phyloP scores from a whole-genome alignment of 1,139 yeast species.

The Yamadazyma dushanensis region DNA sequence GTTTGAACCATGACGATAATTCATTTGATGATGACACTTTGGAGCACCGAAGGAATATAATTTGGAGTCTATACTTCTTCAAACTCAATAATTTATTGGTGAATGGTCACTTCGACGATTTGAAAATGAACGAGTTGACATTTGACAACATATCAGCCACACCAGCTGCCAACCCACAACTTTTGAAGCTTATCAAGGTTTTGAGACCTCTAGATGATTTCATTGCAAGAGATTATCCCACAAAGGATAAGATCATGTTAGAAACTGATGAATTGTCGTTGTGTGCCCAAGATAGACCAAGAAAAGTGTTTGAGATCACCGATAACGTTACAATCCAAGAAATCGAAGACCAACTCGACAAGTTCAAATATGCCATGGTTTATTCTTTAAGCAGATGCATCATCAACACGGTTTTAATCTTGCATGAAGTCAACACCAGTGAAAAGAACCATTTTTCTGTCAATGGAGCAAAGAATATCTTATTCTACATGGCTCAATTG shows the following conservation, averaged over 20 bases:
- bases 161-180: slow-evolving; percentile 1
- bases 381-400: slow-evolving; percentile 4
- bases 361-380: slow-evolving; percentile 3
- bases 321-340: slow-evolving; percentile 1
- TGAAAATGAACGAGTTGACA: slow-evolving; percentile 1
- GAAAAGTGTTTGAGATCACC: slow-evolving; percentile 3
- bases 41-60: slow-evolving; percentile 6
- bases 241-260: slow-evolving; percentile 1
- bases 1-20: slow-evolving; percentile 2
- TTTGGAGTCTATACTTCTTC: slow-evolving; percentile 8
- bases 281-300: slow-evolving; percentile 3
- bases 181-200: slow-evolving; percentile 1
- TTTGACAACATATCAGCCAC: slow-evolving; percentile 2
- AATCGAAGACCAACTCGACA: neutral
- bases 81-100: neutral
- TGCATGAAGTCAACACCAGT: neutral
- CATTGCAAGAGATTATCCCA: neutral
- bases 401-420: slow-evolving; percentile 1
- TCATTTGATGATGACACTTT: neutral
- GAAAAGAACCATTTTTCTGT: slow-evolving; percentile 1
- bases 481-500: slow-evolving; percentile 2
- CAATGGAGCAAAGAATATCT: slow-evolving; percentile 4
- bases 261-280: slow-evolving; percentile 3
- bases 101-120: neutral
- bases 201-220: slow-evolving; percentile 4